Evolutionary conservation across 2,329 filamentous ascomycete genomes (phyloP).

Genomic region (Penicillium palitans): DNA sequence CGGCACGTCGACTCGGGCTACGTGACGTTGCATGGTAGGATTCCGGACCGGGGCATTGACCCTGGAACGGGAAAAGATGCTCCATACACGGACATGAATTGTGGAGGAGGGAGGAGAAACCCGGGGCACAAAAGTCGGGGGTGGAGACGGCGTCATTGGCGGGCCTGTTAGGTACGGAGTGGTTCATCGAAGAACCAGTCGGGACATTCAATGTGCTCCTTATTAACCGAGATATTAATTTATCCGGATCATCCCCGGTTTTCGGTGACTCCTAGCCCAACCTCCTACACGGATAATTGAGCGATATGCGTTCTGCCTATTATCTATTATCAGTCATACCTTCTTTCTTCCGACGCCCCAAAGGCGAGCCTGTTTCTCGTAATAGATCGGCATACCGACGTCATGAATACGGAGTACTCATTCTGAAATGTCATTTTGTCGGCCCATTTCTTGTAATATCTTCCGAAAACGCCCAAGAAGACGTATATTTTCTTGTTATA

Average conservation of each 20-base stretch:
- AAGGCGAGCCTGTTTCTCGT: background rate
- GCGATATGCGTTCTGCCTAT: background rate
- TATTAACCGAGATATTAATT: constrained; percentile 22
- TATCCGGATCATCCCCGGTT: background rate
- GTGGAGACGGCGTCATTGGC: constrained; percentile 19
- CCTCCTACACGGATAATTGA: background rate
- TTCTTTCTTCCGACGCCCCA: background rate
- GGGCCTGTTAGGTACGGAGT: background rate
- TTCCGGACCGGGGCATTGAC: constrained; percentile 1
- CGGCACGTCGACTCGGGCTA: constrained; percentile 7
- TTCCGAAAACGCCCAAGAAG: background rate
- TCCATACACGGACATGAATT: constrained; percentile 13
- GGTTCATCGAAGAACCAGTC: constrained; percentile 9
- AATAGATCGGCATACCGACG: constrained; percentile 23
- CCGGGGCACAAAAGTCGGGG: constrained; percentile 20
- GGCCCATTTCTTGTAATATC: background rate
- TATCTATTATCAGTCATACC: background rate
- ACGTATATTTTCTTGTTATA: background rate
- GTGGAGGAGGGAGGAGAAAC: constrained; percentile 20
- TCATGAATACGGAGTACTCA: constrained; percentile 14
- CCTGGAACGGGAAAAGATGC: constrained; percentile 16
- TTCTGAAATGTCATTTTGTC: background rate
- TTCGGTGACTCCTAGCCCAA: background rate
- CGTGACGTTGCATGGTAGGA: constrained; percentile 13
- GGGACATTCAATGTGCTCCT: constrained; percentile 6